Evolutionary conservation across 1,284 basidiomycete species (phyloP), one percentile per base, ranked within the genome.

Genomic region (Puccinia brachypodii): DNA sequence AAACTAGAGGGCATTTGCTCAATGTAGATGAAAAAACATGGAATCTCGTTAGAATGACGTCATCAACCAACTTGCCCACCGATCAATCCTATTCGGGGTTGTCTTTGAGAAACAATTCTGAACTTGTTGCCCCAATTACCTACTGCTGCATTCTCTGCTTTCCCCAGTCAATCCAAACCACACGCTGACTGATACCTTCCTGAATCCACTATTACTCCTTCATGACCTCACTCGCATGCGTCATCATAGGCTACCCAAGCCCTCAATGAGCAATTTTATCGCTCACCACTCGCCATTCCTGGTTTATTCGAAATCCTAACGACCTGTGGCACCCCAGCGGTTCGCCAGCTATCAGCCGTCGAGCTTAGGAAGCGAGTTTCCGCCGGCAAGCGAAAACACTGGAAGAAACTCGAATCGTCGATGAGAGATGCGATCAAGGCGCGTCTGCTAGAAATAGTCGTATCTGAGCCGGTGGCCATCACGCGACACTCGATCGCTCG

Each of bases 261-360:
- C 85, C 89, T 99, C 81, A 96, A 96, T 88, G 91, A 91, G 84
- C 92, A 95, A 78, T 97, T 91, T 89, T 98, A 95, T 91, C 96
- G 94, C 89, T 91, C 92, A 86, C 90, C 95, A 22, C 89, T 90
- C 88, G 97, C 94, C 86, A 94, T 99, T 83, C 91, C 96, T 74
- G 95, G 94, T 38, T 91, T 99, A 53, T 94, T 94, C 83, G 92
- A 92, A 86, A 94, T 98, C 86, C 90, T 96, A 78, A 92, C 93
- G 44, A 93, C 91, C 85, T 93, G 93, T 40, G 92, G 92, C 25
- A 93, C 96, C 85, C 88, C 86, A 58, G 87, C 87, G 85, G 89
- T 89, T 83, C 94, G 96, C 80, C 97, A 99, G 91, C 91, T 99
- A 31, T 94, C 96, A 73, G 95, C 96, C n/a, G 96, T 99, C 82